Percentiles rank a stretch among this genome's conserved stretches.
These are phyloP conservation scores for Coelastrella sp. DNA, from an alignment of 139 green algal species.

Conservation along the genomic window DNA sequence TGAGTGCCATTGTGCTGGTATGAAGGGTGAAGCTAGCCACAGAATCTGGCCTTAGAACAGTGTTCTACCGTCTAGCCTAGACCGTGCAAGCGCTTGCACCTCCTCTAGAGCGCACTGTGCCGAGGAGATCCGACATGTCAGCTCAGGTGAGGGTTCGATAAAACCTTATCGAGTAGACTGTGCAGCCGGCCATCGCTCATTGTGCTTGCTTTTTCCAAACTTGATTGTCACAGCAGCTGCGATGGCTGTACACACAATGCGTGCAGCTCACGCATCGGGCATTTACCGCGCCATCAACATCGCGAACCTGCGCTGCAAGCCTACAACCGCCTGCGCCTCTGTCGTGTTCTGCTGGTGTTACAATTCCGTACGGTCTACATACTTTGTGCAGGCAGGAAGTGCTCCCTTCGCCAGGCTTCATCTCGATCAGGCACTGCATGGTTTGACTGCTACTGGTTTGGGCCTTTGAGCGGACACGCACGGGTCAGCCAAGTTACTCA, in stretches of 20 bases:
- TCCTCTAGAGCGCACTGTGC: neutral
- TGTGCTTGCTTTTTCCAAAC: too few relatives aligned
- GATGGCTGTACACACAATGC: too few relatives aligned
- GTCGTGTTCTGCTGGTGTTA: neutral
- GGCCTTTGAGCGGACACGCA: too few relatives aligned
- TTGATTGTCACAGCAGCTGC: too few relatives aligned
- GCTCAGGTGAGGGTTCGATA: neutral
- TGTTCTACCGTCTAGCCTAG: neutral
- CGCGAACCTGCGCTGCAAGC: neutral
- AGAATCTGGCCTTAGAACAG: neutral
- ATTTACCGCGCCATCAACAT: too few relatives aligned
- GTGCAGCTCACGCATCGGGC: too few relatives aligned
- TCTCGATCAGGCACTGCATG: neutral
- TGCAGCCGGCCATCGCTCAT: neutral
- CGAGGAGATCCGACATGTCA: constrained; percentile 7
- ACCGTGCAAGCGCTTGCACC: neutral
- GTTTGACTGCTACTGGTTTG: too few relatives aligned
- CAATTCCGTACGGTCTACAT: too few relatives aligned
- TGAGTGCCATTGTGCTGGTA: constrained; percentile 6
- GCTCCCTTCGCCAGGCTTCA: too few relatives aligned
- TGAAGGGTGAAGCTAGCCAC: neutral
- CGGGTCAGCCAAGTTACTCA: too few relatives aligned
- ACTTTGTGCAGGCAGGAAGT: too few relatives aligned
- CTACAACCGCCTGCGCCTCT: neutral
- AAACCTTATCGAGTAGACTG: neutral